phyloP scores from a whole-genome alignment of 768 basidiomycete genomes.

The Trichaptum fuscoviolaceum region DNA sequence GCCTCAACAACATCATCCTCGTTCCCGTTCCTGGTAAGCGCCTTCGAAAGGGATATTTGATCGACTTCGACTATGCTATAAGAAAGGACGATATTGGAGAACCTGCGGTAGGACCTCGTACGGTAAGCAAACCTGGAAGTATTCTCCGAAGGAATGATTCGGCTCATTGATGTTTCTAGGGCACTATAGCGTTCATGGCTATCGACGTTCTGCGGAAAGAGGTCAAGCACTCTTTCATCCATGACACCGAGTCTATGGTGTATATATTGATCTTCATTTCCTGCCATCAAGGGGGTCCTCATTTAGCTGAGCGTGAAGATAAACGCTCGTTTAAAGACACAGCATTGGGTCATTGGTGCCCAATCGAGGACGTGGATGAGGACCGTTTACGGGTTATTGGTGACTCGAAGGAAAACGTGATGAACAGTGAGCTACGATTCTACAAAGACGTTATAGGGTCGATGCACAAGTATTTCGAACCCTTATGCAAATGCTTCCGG shows the following conservation, averaged over 20 bases:
- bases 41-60: not conserved
- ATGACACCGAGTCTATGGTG: not conserved
- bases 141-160: not conserved
- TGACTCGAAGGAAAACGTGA: not conserved
- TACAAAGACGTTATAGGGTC: not conserved
- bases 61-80: slow-evolving; percentile 1
- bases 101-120: not conserved
- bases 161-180: not conserved
- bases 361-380: not conserved
- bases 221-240: not conserved
- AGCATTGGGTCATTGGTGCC: not conserved
- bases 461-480: not conserved
- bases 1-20: slow-evolving; percentile 2
- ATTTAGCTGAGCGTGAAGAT: not conserved
- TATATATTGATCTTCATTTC: not conserved
- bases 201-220: not conserved
- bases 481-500: not conserved
- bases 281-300: not conserved
- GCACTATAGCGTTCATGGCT: not conserved
- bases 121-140: not conserved
- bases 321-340: not conserved
- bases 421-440: not conserved
- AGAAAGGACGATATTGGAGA: not conserved
- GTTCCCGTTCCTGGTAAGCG: too few species aligned
- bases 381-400: not conserved